Base-by-base conservation (phyloP, 1,284 basidiomycete species). In the Cryptococcus maquisensis region DNA sequence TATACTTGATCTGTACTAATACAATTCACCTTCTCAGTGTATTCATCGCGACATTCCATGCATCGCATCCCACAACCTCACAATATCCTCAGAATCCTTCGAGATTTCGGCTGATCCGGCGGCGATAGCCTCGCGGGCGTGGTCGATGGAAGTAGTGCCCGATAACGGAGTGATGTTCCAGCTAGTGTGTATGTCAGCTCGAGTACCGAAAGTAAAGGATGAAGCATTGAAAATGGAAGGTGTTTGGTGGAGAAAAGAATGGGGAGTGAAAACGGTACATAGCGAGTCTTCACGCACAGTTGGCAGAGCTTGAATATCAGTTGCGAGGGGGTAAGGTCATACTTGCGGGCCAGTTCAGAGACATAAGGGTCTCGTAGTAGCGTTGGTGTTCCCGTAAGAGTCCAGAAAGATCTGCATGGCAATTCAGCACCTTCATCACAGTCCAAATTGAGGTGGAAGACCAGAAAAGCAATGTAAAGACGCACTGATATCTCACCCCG, bases 341-440 rank as follows among this genome's bases (percentile, higher is more conserved):
- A 73, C 32, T 72, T 73, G 16, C 76, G 57, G 0, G 84, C 81
- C 16, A 88, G 73, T 3, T 72, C 56, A 3, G 72, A 58, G 3
- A 86, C 65, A 1, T 77, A 68, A 0, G 81, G 79, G 63, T 84
- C 79, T 1, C 71, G 56, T 3, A 88, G 76, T 8, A 90, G 77
- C 2, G 69, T 77, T 2, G 86, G 86, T 1, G 86, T 87, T 10
- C 88, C 88, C 0, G 86, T 83, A 18, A 91, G 75, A 18, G 89
- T 90, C 89, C 89, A 90, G 73, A 91, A 91, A 10, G 87, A 87
- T 66, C 87, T 89, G 60, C n/a, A 26, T 9, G 28, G 7, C 28
- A 32, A 10, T 10, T 32, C 10, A 32, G 6, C 24, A 37, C 7
- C 20, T 45, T 23, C 18, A 28, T 21, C 45, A 6, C 10, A 12